These are phyloP conservation scores for Blastosporella zonata DNA, from an alignment of 1,284 basidiomycete species.

Conservation along the genomic window DNA sequence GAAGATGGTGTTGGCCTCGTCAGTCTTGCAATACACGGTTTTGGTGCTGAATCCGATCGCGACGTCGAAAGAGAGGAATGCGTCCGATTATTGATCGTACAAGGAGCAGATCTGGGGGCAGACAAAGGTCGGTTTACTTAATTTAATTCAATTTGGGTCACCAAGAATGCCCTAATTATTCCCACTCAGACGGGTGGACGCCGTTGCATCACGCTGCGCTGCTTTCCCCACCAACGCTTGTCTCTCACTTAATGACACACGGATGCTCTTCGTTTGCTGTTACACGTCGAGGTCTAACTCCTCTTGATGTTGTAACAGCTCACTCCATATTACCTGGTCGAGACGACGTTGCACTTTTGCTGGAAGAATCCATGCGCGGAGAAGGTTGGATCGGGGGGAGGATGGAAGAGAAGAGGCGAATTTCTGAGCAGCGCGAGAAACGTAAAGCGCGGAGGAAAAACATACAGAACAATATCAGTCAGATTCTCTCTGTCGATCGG, in stretches of 20 bases:
- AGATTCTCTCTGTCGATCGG: constrained; percentile 50
- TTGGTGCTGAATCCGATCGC: constrained; percentile 77
- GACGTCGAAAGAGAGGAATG: constrained; percentile 87
- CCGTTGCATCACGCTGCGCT: constrained; percentile 93
- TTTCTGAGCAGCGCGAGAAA: constrained; percentile 55
- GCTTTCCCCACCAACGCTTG: constrained; percentile 84
- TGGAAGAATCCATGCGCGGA: constrained; percentile 79
- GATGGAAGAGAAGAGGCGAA: constrained; percentile 59
- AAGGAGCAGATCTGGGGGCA: constrained; percentile 69
- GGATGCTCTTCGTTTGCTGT: constrained; percentile 79
- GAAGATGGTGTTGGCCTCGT: constrained; percentile 83
- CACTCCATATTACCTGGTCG: constrained; percentile 77
- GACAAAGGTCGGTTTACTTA: constrained; percentile 61
- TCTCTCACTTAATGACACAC: constrained; percentile 90
- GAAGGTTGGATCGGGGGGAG: constrained; percentile 70
- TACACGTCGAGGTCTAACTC: constrained; percentile 75
- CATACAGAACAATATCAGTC: constrained; percentile 53
- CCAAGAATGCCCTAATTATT: constrained; percentile 5
- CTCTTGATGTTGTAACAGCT: constrained; percentile 83
- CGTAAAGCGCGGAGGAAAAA: constrained; percentile 50
- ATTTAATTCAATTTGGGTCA: constrained; percentile 15
- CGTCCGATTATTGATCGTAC: constrained; percentile 74
- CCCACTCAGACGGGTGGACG: constrained; percentile 80
- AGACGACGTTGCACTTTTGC: constrained; percentile 73
- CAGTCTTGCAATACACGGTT: constrained; percentile 79